Conservation (phyloP, 148 eudicot genomes). For the Silene latifolia region DNA sequence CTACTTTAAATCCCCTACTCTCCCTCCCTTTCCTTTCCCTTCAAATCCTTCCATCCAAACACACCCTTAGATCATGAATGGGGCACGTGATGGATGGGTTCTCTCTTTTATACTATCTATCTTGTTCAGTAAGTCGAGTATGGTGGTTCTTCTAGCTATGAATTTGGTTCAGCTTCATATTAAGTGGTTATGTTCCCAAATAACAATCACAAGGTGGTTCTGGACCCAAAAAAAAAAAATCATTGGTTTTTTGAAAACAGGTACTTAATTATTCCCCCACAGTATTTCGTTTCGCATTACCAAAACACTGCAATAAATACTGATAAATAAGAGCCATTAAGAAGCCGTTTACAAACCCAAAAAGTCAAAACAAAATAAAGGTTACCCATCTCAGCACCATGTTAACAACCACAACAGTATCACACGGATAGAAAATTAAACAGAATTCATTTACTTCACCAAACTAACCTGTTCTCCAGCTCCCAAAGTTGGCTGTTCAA, state of each 20-base stretch:
- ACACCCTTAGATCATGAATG: background rate
- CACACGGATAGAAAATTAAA: background rate
- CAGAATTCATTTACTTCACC: slow-evolving; percentile 2
- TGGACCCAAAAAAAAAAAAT: no score
- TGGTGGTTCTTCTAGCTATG: background rate
- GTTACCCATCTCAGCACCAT: background rate
- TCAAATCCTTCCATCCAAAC: no score
- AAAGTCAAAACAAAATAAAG: background rate
- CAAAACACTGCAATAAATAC: background rate
- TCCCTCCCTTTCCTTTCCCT: no score
- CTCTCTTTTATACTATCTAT: background rate
- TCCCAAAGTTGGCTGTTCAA: slow-evolving; percentile 40
- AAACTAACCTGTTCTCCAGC: slow-evolving; percentile 65
- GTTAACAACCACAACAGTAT: background rate
- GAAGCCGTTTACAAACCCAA: background rate
- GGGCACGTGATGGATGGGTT: background rate
- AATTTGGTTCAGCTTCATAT: no score
- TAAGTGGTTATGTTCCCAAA: no score
- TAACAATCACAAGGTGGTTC: background rate
- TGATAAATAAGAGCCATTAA: background rate
- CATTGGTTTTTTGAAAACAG: background rate
- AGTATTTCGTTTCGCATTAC: background rate
- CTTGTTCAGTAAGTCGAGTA: background rate
- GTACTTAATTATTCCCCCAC: background rate
- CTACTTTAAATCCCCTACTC: no score